Evolutionary conservation across 768 basidiomycete species (phyloP).

Genomic region (Wakefieldia striispora): DNA sequence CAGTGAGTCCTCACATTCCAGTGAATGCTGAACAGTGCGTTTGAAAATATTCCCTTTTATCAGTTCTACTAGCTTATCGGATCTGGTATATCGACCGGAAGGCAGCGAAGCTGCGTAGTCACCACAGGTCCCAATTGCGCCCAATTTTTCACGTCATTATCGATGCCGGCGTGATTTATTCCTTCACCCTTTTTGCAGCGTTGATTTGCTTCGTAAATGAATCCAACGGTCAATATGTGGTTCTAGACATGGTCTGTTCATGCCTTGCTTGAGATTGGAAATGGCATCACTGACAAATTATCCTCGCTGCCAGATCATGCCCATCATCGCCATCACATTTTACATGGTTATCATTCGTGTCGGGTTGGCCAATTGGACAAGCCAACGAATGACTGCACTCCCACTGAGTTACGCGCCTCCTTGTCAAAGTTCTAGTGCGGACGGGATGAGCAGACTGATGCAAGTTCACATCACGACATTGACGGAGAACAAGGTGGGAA

Average conservation of each 20-base stretch:
- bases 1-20: not conserved
- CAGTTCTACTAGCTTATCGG: constrained; percentile 1
- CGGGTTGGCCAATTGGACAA: not conserved
- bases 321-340: constrained; percentile 15
- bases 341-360: constrained; percentile 13
- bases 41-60: not conserved
- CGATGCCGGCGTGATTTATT: constrained; percentile 9
- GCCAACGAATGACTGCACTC: not conserved
- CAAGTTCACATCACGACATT: not conserved
- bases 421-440: not conserved
- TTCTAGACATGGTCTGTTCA: constrained; percentile 11
- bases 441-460: not conserved
- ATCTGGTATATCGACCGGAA: constrained; percentile 7
- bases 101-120: not conserved
- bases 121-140: not conserved
- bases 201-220: not conserved
- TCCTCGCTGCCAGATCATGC: not conserved
- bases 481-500: not conserved
- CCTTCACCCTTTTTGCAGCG: constrained; percentile 3
- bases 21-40: too few species aligned
- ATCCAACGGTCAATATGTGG: constrained; percentile 7
- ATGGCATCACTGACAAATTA: not conserved
- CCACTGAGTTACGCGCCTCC: too few species aligned
- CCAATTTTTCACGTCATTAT: not conserved
- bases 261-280: not conserved